phyloP scores from a whole-genome alignment of 306 rosid genomes.

The Fragaria ananassa region DNA sequence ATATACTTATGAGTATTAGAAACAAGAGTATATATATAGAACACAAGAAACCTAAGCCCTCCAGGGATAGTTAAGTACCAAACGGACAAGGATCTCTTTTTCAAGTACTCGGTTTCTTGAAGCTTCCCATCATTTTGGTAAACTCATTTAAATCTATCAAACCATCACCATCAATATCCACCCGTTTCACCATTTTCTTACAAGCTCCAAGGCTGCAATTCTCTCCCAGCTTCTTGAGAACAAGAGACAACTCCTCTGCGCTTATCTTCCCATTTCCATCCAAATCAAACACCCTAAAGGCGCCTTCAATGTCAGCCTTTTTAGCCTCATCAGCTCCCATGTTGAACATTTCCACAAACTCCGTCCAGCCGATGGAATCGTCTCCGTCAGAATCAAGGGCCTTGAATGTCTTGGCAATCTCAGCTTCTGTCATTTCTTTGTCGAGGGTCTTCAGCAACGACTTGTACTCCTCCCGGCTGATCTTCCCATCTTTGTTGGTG shows the following conservation, averaged over 20 bases:
- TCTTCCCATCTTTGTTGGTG: constrained; percentile 65
- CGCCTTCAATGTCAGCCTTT: constrained; percentile 47
- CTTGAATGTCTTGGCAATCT: constrained; percentile 49
- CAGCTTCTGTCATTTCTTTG: constrained; percentile 36
- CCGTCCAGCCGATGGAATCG: constrained; percentile 59
- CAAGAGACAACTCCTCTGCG: constrained; percentile 61
- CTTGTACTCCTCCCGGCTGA: constrained; percentile 64
- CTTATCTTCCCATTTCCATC: constrained; percentile 80
- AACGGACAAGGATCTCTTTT: background rate
- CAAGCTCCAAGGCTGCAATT: constrained; percentile 51
- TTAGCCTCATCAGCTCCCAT: constrained; percentile 37
- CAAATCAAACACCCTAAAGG: constrained; percentile 66
- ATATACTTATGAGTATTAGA: background rate
- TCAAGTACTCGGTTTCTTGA: constrained; percentile 31
- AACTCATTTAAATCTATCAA: constrained; percentile 66
- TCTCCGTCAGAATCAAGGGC: constrained; percentile 66
- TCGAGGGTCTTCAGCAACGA: constrained; percentile 46
- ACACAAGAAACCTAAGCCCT: background rate
- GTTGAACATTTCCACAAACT: constrained; percentile 56
- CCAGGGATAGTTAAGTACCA: background rate
- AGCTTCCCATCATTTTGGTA: constrained; percentile 56
- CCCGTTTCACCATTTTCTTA: constrained; percentile 62
- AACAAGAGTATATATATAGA: background rate
- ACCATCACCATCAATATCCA: constrained; percentile 73
- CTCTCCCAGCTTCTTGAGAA: constrained; percentile 64